Evolutionary conservation across 2,329 filamentous ascomycete genomes (phyloP), one percentile per base, ranked within the genome.

Genomic region (Colletotrichum sp.): DNA sequence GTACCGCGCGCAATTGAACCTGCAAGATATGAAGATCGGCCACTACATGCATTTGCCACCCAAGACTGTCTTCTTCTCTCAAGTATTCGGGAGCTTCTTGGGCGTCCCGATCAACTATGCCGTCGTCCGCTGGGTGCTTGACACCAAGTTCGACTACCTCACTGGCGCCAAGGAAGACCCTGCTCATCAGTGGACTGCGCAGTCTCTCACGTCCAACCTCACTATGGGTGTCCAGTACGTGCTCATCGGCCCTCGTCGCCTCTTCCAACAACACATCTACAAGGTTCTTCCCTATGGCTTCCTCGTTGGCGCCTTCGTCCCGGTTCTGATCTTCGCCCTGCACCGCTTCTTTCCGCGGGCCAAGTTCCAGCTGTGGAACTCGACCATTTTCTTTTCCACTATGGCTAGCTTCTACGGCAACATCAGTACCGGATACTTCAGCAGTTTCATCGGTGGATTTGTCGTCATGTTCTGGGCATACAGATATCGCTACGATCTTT

Each of bases 61-160:
- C 3, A 88, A 89, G 15, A 85, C 88, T 0, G 88, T 92, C 8
- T 92, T 93, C 83, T 91, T 92, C 80, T 90, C 89, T 2, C 91
- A 93, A 78, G 85, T 93, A 6, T 90, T 92, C 36, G 91, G 90
- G 5, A 90, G 89, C 18, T 82, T 90, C 9, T 84, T 93, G 57
- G 91, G 91, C 7, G 86, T 93, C 8, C 91, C 91, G 0, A 88
- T 92, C 77, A 92, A 93, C 80, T 93, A 92, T 70, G 90, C 86
- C 7, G 90, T 92, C 26, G 88, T 93, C 61, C 87, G 89, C 52
- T 93, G 91, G 91, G 87, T 92, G 0, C 82, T 93, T 7, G 85
- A 88, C 75, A 88, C 88, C 8, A 92, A 93, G 79, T 84, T 85
- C 16, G 88, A 91, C 43, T 92, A 89, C 78, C 80, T 92, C 4